Base-by-base conservation (phyloP, 2,329 filamentous ascomycete genomes). In the Cladosporium sp. region DNA sequence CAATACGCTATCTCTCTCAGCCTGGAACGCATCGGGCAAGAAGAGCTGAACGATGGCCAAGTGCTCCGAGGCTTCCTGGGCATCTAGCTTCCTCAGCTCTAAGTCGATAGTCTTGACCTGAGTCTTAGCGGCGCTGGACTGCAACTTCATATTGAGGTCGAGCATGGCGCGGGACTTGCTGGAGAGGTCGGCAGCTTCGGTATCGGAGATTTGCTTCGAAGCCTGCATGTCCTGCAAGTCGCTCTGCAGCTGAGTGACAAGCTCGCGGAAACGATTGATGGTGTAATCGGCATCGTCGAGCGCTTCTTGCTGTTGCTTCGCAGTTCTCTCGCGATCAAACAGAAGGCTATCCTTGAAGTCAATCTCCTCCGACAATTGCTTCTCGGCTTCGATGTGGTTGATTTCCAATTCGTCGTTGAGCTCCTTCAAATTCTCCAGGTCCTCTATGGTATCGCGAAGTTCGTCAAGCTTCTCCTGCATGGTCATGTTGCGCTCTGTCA, bases 81-180 rank as follows among this genome's bases (percentile, higher is more conserved):
- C 90, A 60, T 95, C 89, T 63, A 97, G 79, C 50, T 86, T 85
- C 47, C 86, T 82, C 51, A 97, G 74, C 66, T 97, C 91, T 25
- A 96, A 77, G 58, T 96, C 91, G 55, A 98, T 95, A 0, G 90
- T 90, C 73, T 95, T 97, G 62, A 88, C 84, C 67, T 95, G 92
- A 2, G 92, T 86, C 73, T 95, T 95, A 35, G 89, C 81, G 9
- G 90, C 90, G 11, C 90, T 94, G 50, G 87, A 80, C 63, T 95
- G 92, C 38, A 98, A 78, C 70, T 95, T 94, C 78, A 92, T 81
- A 68, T 97, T 97, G 39, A 98, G 78, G 62, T 98, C 92, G 81
- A 95, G 87, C 85, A 98, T 95, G 48, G 92, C 90, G 55, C 90
- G 83, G 38, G 92, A 95, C 55, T 89, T 86, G 60, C 82, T 87